Percentiles rank a stretch among this genome's conserved stretches.
Conservation (phyloP, 2,329 filamentous ascomycete species). For the Botrytis pseudocinerea region DNA sequence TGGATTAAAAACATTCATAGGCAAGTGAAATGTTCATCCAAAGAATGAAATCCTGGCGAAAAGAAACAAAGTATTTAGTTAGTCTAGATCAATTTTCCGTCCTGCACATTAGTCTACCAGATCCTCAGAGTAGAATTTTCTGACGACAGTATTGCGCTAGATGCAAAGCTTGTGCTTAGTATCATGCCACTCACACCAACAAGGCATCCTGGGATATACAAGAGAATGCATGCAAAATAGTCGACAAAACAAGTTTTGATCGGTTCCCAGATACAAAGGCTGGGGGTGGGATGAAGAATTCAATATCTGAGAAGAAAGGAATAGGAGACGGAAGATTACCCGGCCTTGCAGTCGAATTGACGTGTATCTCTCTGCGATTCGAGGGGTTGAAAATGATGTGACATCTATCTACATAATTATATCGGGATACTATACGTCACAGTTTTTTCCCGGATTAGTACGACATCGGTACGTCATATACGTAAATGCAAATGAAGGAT, state of each 20-base stretch:
- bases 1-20: not conserved
- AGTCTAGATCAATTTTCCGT: not conserved
- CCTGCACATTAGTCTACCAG: not conserved
- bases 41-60: not conserved
- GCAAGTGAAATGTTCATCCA: not conserved
- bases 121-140: not conserved
- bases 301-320: not conserved
- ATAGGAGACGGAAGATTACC: not conserved
- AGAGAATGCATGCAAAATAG: not conserved
- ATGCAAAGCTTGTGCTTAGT: not conserved
- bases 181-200: not conserved
- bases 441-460: not conserved
- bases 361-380: not conserved
- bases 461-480: not conserved
- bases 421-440: not conserved
- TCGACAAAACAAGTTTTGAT: not conserved
- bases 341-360: not conserved
- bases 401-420: not conserved
- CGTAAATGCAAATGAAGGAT: not conserved
- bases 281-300: not conserved
- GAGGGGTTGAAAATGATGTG: not conserved
- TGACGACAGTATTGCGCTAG: not conserved
- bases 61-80: not conserved
- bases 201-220: too few relatives aligned
- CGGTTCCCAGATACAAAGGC: not conserved